Conservation (phyloP, 768 basidiomycete genomes). For the Termitomyces sp. region DNA sequence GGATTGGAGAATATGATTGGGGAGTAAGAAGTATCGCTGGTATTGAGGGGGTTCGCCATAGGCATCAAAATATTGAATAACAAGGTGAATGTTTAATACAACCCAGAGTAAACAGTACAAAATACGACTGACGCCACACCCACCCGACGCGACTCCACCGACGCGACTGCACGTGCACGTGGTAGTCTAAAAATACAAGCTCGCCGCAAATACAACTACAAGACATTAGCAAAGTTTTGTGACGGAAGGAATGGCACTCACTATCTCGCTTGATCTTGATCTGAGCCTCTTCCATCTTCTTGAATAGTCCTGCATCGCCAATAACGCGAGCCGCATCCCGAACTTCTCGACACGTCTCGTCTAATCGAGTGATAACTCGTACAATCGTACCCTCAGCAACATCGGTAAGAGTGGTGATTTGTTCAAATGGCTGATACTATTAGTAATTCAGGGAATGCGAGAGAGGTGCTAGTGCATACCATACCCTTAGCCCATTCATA, state of each 20-base stretch:
- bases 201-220: constrained; percentile 80
- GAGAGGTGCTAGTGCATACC: constrained; percentile 43
- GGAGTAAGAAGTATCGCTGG: constrained; percentile 10
- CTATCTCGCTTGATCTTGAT: constrained; percentile 93
- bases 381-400: constrained; percentile 97
- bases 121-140: too few species aligned
- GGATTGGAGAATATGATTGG: constrained; percentile 10
- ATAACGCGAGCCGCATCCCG: constrained; percentile 96
- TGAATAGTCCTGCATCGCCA: constrained; percentile 91
- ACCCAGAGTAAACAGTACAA: constrained; percentile 6
- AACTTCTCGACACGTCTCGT: constrained; percentile 96
- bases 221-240: constrained; percentile 3
- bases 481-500: constrained; percentile 99
- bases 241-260: constrained; percentile 36
- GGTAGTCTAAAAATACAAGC: constrained; percentile 66
- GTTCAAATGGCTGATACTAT: constrained; percentile 76
- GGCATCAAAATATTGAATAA: not conserved
- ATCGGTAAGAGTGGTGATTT: constrained; percentile 90
- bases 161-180: constrained; percentile 3
- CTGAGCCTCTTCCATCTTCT: constrained; percentile 97
- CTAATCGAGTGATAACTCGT: constrained; percentile 89
- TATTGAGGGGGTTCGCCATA: constrained; percentile 28
- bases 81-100: not conserved
- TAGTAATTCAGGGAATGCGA: not conserved
- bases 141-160: not conserved